These are phyloP conservation scores for Emericellopsis atlantica DNA, from an alignment of 2,329 filamentous ascomycete genomes.

Conservation along the genomic window DNA sequence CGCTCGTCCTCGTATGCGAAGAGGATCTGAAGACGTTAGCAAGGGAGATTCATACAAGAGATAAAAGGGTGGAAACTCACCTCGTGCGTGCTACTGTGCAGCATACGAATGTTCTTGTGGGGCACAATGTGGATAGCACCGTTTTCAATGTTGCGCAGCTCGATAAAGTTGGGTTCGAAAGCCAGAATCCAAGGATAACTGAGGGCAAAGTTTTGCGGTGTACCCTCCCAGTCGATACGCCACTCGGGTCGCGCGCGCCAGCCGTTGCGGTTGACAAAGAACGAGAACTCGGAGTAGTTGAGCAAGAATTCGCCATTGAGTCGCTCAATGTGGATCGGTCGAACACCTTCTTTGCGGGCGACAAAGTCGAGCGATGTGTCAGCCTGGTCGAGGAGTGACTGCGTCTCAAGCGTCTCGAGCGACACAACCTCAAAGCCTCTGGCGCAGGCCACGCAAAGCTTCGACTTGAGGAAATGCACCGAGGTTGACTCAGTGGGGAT, in stretches of 20 bases:
- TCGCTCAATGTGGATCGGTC: conserved; percentile 93
- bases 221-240: conserved; percentile 96
- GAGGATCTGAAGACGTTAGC: conserved; percentile 53
- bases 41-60: background rate
- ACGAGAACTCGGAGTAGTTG: conserved; percentile 97
- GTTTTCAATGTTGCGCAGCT: conserved; percentile 89
- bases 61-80: conserved; percentile 34
- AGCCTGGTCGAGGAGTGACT: conserved; percentile 91
- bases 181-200: conserved; percentile 95
- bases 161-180: conserved; percentile 95
- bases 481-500: conserved; percentile 97
- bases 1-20: conserved; percentile 96
- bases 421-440: conserved; percentile 95
- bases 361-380: conserved; percentile 98
- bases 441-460: conserved; percentile 90
- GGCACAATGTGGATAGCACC: conserved; percentile 93
- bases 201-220: conserved; percentile 80
- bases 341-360: conserved; percentile 81
- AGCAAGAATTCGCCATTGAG: conserved; percentile 94
- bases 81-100: conserved; percentile 94
- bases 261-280: conserved; percentile 97
- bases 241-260: conserved; percentile 94
- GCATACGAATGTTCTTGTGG: conserved; percentile 92
- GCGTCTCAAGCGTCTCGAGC: conserved; percentile 93
- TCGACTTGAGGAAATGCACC: conserved; percentile 93